Percentiles rank a stretch among this genome's conserved stretches.
These are phyloP conservation scores for Chlorencoelia australis DNA, from an alignment of 2,329 filamentous ascomycete genomes.

Conservation along the genomic window DNA sequence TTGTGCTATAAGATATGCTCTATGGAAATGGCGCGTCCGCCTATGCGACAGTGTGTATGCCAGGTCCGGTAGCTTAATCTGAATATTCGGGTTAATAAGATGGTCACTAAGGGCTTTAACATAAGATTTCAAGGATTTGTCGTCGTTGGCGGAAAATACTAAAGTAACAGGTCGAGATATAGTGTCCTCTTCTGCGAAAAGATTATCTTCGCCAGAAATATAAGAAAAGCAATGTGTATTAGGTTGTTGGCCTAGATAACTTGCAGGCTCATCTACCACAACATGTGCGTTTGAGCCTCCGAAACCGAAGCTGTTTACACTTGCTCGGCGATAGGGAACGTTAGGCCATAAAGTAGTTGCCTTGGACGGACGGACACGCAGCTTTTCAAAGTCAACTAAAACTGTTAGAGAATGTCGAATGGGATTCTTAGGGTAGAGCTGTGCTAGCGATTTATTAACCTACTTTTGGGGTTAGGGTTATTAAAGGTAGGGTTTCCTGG, in stretches of 20 bases:
- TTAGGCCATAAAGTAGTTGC: slow-evolving; percentile 10
- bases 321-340: slow-evolving; percentile 35
- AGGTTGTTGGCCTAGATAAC: neutral
- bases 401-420: slow-evolving; percentile 7
- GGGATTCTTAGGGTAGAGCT: slow-evolving; percentile 16
- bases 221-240: slow-evolving; percentile 2
- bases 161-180: neutral
- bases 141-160: slow-evolving; percentile 8
- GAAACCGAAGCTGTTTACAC: slow-evolving; percentile 25
- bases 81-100: slow-evolving; percentile 4
- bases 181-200: slow-evolving; percentile 3
- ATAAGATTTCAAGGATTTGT: slow-evolving; percentile 1
- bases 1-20: neutral
- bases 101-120: slow-evolving; percentile 2
- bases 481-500: slow-evolving; percentile 33
- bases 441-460: neutral
- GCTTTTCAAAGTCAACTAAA: slow-evolving; percentile 20
- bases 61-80: slow-evolving; percentile 6
- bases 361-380: slow-evolving; percentile 20
- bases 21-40: slow-evolving; percentile 12
- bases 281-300: slow-evolving; percentile 25
- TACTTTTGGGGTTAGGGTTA: slow-evolving; percentile 23
- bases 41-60: slow-evolving; percentile 20
- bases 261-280: neutral
- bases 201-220: neutral